These are phyloP conservation scores for Botrytis pseudocinerea DNA, from an alignment of 2,329 filamentous ascomycete genomes.

Conservation along the genomic window DNA sequence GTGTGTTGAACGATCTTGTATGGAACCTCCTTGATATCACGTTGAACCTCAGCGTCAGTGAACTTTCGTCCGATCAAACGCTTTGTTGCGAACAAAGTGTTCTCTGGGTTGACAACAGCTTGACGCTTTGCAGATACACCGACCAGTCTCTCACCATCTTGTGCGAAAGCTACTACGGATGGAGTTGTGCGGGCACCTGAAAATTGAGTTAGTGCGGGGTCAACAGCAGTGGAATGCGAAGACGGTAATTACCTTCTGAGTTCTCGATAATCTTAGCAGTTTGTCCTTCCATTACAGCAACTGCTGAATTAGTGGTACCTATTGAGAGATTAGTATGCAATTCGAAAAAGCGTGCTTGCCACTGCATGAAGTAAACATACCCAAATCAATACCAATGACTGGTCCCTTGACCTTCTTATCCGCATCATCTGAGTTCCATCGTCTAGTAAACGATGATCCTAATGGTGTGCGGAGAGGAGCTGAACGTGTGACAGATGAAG, in stretches of 20 bases:
- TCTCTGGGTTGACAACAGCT: conserved; percentile 97
- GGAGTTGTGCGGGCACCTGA: conserved; percentile 85
- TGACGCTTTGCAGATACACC: conserved; percentile 98
- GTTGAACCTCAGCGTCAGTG: conserved; percentile 89
- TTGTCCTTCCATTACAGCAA: conserved; percentile 98
- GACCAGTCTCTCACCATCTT: conserved; percentile 93
- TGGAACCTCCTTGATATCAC: conserved; percentile 94
- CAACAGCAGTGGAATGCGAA: neutral
- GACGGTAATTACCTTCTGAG: conserved; percentile 70
- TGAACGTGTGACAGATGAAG: conserved; percentile 66
- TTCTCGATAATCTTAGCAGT: conserved; percentile 95
- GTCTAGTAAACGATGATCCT: conserved; percentile 72
- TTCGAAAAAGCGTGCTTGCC: conserved; percentile 14
- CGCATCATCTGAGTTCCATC: conserved; percentile 69
- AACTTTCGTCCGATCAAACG: conserved; percentile 98
- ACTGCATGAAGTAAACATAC: conserved; percentile 51
- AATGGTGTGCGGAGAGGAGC: conserved; percentile 69
- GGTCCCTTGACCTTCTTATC: conserved; percentile 86
- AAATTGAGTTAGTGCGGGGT: conserved; percentile 3
- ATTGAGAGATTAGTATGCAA: conserved; percentile 30
- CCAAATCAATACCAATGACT: conserved; percentile 98
- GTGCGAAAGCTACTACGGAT: conserved; percentile 91
- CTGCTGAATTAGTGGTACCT: conserved; percentile 95
- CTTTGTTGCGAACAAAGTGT: conserved; percentile 98
- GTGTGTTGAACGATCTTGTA: conserved; percentile 98